Percentiles rank a stretch among this genome's conserved stretches.
phyloP scores from a whole-genome alignment of 768 basidiomycete species.

The Podaxis mareebaensis region DNA sequence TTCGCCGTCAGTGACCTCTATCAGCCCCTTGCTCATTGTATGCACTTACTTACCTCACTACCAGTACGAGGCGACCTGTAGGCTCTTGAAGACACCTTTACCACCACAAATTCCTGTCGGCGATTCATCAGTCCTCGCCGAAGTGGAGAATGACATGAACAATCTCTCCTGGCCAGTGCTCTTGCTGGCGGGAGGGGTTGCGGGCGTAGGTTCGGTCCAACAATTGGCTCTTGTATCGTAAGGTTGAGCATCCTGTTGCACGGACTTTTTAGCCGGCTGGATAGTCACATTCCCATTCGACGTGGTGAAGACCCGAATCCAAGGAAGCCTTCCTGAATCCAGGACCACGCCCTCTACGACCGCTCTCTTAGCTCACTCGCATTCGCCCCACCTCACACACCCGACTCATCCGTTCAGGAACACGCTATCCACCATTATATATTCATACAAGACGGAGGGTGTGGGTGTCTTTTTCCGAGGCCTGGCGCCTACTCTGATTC shows the following conservation, averaged over 20 bases:
- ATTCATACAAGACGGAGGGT: constrained; percentile 69
- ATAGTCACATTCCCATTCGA: constrained; percentile 83
- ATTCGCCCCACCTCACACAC: background rate
- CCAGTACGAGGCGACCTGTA: constrained; percentile 67
- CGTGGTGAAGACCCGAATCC: constrained; percentile 88
- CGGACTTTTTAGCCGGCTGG: constrained; percentile 58
- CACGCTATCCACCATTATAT: constrained; percentile 54
- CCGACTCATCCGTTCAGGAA: constrained; percentile 56
- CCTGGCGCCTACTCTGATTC: constrained; percentile 75
- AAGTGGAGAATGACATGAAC: constrained; percentile 40
- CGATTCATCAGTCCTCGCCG: constrained; percentile 35
- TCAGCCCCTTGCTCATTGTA: background rate
- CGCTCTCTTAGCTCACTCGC: constrained; percentile 18
- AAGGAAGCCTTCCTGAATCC: constrained; percentile 41
- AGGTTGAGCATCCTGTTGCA: background rate
- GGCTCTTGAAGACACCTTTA: constrained; percentile 37
- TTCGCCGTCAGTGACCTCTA: constrained; percentile 49
- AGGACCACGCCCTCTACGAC: constrained; percentile 3
- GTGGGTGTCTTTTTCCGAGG: constrained; percentile 73
- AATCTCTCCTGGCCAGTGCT: constrained; percentile 52
- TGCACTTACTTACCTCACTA: background rate
- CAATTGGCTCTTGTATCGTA: background rate
- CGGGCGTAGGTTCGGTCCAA: constrained; percentile 52
- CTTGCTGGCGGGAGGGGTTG: constrained; percentile 73
- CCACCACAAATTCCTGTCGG: constrained; percentile 22